Conservation (phyloP, 2,329 filamentous ascomycete species). For the Dothideomycetes sp. region DNA sequence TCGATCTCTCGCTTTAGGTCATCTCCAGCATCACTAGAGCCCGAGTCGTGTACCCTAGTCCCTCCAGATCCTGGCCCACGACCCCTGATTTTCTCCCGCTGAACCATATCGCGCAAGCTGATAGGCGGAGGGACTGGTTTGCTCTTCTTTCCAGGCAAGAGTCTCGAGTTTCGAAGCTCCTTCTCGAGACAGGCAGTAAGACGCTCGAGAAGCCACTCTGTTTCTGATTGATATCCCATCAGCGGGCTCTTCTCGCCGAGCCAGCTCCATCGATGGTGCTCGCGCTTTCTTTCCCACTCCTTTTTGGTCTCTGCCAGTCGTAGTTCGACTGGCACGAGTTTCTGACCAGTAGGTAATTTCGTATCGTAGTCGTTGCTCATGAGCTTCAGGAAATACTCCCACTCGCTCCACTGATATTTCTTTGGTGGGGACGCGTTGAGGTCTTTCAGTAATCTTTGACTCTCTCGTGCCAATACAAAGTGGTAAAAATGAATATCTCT, state of each 20-base stretch:
- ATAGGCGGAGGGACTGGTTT: constrained; percentile 19
- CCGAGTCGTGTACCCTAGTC: not conserved
- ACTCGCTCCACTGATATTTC: constrained; percentile 27
- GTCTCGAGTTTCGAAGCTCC: constrained; percentile 28
- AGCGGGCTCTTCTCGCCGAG: constrained; percentile 58
- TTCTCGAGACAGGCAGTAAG: constrained; percentile 46
- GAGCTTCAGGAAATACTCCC: constrained; percentile 38
- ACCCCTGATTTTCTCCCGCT: constrained; percentile 1
- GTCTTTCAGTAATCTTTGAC: constrained; percentile 32
- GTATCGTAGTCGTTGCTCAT: constrained; percentile 34
- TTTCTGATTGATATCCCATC: constrained; percentile 57
- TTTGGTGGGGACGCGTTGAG: constrained; percentile 25
- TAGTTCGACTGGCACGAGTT: constrained; percentile 11
- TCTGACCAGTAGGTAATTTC: constrained; percentile 11
- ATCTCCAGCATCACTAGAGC: not conserved
- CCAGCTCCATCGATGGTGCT: constrained; percentile 53
- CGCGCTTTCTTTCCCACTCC: constrained; percentile 10
- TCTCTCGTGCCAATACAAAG: constrained; percentile 34
- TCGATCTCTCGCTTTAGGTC: not conserved
- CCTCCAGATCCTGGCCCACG: not conserved
- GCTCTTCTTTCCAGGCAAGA: constrained; percentile 16
- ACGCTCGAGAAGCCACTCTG: constrained; percentile 61
- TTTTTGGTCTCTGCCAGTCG: constrained; percentile 11
- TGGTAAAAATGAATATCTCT: constrained; percentile 43
- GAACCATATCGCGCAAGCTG: constrained; percentile 15